Base-by-base conservation (phyloP, 1,139 yeast species). In the Taphrina sp. region DNA sequence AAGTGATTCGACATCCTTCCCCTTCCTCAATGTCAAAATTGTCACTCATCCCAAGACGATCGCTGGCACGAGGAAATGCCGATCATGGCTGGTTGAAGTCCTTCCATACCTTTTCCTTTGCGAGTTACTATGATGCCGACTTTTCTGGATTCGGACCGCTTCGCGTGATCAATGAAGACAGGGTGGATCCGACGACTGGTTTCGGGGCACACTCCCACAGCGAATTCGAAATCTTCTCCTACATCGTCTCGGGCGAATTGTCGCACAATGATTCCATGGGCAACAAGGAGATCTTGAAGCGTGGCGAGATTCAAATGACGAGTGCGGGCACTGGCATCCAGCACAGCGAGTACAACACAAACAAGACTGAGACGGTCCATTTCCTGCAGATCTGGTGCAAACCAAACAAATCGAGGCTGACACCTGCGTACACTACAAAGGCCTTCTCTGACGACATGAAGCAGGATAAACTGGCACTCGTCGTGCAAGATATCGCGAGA, bases 281-380 rank as follows among this genome's bases (percentile, higher is more conserved):
- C 45, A 53, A 53, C 37, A 37, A 28, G 26, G 57, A 53, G 39
- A 47, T 45, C 24, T 16, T 53, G 28, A 36, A 29, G 22, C 44
- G 52, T 12, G 57, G 57, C 24, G 52, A 44, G 38, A 42, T 53
- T 22, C 57, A 53, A 35, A 39, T 44, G 41, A 53, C 52, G 24
- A 34, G 37, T 17, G 52, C 57, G 26, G 58, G 58, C 3, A 49
- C 58, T 8, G 58, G 58, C 19, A 56, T 56, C 24, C 33, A 29
- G 7, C 58, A 56, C 45, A 38, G 58, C 29, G 58, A 56, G 35
- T 49, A 42, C 31, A 56, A 56, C 24, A 46, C 54, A 10, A 49
- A 49, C 16, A n/a, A 17, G 17, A 33, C 55, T 10, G 10, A 37
- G 8, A 44, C 17, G 28, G 39, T 26, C n/a, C 58, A 56, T 29